Conservation (phyloP, 257 asterid genomes). For the Coffea canephora region DNA sequence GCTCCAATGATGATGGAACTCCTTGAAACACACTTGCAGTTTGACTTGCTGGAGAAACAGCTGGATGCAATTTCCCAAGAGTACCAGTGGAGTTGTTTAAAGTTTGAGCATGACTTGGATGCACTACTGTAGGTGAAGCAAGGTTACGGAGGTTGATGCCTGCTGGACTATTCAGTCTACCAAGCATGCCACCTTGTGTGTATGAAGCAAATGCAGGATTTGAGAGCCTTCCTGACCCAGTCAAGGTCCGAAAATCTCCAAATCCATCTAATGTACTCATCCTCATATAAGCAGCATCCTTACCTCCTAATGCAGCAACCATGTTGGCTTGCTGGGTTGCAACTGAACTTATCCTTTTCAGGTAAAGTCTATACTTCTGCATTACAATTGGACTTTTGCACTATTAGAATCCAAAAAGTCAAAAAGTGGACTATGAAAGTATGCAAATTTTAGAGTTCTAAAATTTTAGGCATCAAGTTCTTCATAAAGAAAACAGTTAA, state of each 20-base stretch:
- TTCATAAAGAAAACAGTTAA: not conserved
- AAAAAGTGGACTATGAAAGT: not conserved
- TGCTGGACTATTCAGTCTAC: conserved; percentile 63
- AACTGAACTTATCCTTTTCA: conserved; percentile 67
- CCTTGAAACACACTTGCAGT: conserved; percentile 54
- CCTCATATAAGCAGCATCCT: conserved; percentile 65
- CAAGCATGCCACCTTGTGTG: conserved; percentile 56
- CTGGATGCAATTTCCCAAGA: conserved; percentile 48
- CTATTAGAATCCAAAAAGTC: not conserved
- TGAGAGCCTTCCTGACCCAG: conserved; percentile 57
- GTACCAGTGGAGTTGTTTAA: conserved; percentile 40
- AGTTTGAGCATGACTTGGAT: conserved; percentile 50
- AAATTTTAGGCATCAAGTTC: not conserved
- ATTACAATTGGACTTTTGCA: conserved; percentile 7
- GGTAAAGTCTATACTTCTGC: conserved; percentile 86
- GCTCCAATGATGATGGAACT: conserved; percentile 50
- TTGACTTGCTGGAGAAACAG: conserved; percentile 38
- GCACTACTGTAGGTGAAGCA: conserved; percentile 46
- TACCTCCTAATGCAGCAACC: conserved; percentile 72
- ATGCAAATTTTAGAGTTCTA: not conserved
- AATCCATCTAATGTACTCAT: conserved; percentile 58
- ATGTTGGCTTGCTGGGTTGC: conserved; percentile 75
- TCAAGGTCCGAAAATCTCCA: conserved; percentile 51
- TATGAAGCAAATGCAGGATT: conserved; percentile 52
- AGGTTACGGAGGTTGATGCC: conserved; percentile 47